These are phyloP conservation scores for Iris macrosiphon DNA, from an alignment of 106 monocot species.

Conservation along the genomic window DNA sequence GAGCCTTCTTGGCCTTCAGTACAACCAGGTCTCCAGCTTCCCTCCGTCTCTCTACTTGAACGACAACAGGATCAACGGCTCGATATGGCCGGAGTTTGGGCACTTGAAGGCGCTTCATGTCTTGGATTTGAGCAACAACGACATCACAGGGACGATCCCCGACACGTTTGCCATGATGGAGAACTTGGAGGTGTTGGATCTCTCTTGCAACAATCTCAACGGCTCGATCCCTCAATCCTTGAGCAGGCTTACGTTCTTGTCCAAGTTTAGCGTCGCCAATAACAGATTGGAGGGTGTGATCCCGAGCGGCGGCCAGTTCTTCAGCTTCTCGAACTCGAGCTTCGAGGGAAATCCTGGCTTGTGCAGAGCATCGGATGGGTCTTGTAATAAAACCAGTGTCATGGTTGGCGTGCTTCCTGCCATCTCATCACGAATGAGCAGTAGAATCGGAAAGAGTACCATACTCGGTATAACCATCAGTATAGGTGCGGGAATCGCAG, in stretches of 20 bases:
- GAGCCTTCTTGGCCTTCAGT: constrained; percentile 44
- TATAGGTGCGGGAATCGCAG: constrained; percentile 27
- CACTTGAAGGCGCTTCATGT: constrained; percentile 63
- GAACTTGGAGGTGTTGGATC: constrained; percentile 59
- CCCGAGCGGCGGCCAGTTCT: constrained; percentile 59
- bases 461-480: constrained; percentile 48
- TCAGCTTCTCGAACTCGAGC: constrained; percentile 57
- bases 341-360: constrained; percentile 63
- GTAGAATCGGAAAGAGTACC: constrained; percentile 22
- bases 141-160: constrained; percentile 50
- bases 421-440: constrained; percentile 3
- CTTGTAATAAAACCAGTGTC: constrained; percentile 16
- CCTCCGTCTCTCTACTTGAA: constrained; percentile 56
- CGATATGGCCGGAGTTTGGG: constrained; percentile 66
- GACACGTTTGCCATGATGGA: constrained; percentile 44
- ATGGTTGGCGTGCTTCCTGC: constrained; percentile 5
- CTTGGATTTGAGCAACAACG: constrained; percentile 60
- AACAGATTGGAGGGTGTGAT: constrained; percentile 45
- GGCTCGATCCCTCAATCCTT: constrained; percentile 58
- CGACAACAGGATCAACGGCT: constrained; percentile 48
- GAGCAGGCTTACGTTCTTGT: constrained; percentile 61
- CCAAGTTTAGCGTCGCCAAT: constrained; percentile 63
- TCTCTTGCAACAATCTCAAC: constrained; percentile 45
- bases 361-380: constrained; percentile 30
- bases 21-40: constrained; percentile 63